Evolutionary conservation across 164 flowering plant species (phyloP).

Genomic region (Chimonanthus salicifolius): DNA sequence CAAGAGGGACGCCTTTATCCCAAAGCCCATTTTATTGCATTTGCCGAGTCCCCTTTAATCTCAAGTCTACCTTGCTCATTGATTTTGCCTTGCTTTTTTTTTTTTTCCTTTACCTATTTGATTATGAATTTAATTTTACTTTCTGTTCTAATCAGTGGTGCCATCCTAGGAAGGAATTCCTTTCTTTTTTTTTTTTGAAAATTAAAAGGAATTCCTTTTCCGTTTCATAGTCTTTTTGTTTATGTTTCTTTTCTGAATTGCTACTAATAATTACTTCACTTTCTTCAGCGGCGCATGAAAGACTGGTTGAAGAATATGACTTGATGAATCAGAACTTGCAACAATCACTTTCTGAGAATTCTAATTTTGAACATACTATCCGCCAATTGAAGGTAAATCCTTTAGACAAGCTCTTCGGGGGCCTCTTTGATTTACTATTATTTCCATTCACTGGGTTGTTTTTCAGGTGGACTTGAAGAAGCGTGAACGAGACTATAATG

Average conservation of each 20-base stretch:
- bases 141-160: no score
- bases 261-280: constrained; percentile 8
- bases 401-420: not conserved
- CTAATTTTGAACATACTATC: constrained; percentile 46
- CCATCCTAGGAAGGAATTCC: no score
- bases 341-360: constrained; percentile 55
- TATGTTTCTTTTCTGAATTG: not conserved
- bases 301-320: constrained; percentile 74
- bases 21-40: no score
- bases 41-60: no score
- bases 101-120: no score
- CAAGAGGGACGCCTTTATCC: no score
- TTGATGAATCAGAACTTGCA: constrained; percentile 63
- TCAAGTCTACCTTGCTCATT: no score
- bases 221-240: not conserved
- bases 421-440: not conserved
- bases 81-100: no score
- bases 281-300: constrained; percentile 66
- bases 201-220: no score
- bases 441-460: constrained; percentile 4
- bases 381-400: constrained; percentile 54
- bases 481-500: constrained; percentile 59
- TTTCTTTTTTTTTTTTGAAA: no score
- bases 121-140: no score
- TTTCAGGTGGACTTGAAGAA: constrained; percentile 69